Conservation (phyloP, 805 yeast genomes). For the Ogataea trehalophila region DNA sequence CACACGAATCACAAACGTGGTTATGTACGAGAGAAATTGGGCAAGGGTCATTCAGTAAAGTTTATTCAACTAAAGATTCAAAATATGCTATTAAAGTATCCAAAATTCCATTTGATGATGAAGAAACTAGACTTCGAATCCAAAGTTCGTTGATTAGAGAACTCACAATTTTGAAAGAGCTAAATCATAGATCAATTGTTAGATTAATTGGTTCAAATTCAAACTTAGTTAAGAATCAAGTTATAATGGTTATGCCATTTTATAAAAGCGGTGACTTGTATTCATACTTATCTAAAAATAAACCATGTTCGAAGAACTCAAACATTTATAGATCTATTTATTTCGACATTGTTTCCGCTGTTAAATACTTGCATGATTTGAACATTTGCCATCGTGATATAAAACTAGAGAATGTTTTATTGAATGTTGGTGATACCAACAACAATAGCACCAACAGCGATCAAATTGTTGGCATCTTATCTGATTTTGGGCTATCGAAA, state of each 20-base stretch:
- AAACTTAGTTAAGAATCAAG: constrained; percentile 23
- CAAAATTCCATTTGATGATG: constrained; percentile 32
- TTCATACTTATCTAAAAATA: constrained; percentile 46
- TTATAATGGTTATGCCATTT: constrained; percentile 61
- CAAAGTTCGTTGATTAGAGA: constrained; percentile 71
- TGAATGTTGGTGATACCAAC: constrained; percentile 14
- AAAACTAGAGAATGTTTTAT: constrained; percentile 79
- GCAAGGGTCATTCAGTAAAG: constrained; percentile 64
- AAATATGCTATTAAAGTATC: constrained; percentile 70
- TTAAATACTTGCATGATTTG: constrained; percentile 62
- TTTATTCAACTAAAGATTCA: constrained; percentile 39
- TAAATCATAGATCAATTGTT: constrained; percentile 69
- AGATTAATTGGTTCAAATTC: constrained; percentile 49
- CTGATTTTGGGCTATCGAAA: constrained; percentile 89
- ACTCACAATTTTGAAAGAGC: constrained; percentile 51
- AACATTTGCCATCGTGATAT: constrained; percentile 85
- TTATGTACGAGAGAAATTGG: constrained; percentile 46
- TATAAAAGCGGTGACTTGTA: constrained; percentile 85
- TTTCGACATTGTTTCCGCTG: constrained; percentile 65
- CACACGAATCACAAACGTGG: constrained; percentile 28
- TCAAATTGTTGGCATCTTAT: constrained; percentile 46
- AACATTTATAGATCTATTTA: constrained; percentile 55
- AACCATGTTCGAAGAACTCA: constrained; percentile 32
- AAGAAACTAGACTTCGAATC: constrained; percentile 42
- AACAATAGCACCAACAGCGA: neutral